phyloP scores from a whole-genome alignment of 495 filamentous ascomycete species.

The Venustampulla echinocandica region DNA sequence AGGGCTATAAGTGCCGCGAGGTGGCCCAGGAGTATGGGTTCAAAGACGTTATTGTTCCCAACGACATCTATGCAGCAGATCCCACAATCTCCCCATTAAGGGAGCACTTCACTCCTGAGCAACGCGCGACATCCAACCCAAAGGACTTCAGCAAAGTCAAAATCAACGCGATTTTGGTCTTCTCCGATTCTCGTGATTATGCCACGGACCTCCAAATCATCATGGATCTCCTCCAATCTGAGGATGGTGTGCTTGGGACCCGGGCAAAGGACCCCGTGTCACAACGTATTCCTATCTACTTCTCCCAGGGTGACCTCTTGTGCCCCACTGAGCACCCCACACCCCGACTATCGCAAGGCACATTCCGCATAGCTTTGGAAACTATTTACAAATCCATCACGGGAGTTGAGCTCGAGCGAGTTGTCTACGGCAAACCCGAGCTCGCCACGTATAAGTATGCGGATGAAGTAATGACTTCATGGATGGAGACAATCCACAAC shows the following conservation, averaged over 20 bases:
- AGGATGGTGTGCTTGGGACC: conserved; percentile 61
- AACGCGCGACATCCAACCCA: conserved; percentile 47
- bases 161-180: conserved; percentile 75
- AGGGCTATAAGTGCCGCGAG: conserved; percentile 57
- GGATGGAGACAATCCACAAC: conserved; percentile 41
- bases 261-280: conserved; percentile 57
- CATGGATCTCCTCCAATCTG: conserved; percentile 65
- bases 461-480: conserved; percentile 55
- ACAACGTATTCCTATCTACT: conserved; percentile 72
- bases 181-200: conserved; percentile 75
- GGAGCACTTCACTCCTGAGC: conserved; percentile 48
- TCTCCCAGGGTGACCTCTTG: conserved; percentile 78
- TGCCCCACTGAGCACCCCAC: conserved; percentile 76
- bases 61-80: conserved; percentile 58
- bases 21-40: conserved; percentile 59
- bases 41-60: conserved; percentile 55
- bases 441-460: conserved; percentile 75
- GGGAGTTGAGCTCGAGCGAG: conserved; percentile 54
- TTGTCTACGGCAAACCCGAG: conserved; percentile 73
- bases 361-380: conserved; percentile 73
- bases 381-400: conserved; percentile 69
- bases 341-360: conserved; percentile 84
- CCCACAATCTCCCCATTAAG: conserved; percentile 53
- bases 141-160: conserved; percentile 57
- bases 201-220: conserved; percentile 79